Evolutionary conservation across 345 rosid species (phyloP).

Genomic region (Isatis tinctoria): DNA sequence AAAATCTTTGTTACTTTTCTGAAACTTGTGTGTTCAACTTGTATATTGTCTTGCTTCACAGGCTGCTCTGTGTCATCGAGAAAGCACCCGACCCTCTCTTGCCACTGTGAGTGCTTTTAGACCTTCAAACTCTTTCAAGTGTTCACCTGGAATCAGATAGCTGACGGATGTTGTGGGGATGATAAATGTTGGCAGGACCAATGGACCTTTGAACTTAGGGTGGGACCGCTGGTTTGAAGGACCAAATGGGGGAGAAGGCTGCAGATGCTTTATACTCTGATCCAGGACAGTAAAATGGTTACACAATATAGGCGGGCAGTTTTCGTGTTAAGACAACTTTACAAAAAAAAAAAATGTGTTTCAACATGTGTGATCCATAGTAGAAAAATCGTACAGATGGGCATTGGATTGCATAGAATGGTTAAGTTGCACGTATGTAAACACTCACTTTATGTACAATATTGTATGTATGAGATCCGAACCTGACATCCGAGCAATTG

Average conservation of each 20-base stretch:
- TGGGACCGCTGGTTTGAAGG: slow-evolving; percentile 88
- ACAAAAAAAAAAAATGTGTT: not conserved
- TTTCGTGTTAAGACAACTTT: not conserved
- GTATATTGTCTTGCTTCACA: slow-evolving; percentile 25
- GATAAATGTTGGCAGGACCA: slow-evolving; percentile 46
- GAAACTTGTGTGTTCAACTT: not conserved
- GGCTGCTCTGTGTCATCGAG: slow-evolving; percentile 42
- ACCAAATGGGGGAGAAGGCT: slow-evolving; percentile 55
- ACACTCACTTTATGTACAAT: not conserved
- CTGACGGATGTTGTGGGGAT: slow-evolving; percentile 1
- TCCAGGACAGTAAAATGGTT: not conserved
- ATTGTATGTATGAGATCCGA: slow-evolving; percentile 4
- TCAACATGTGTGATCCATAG: not conserved
- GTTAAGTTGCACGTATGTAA: slow-evolving; percentile 14
- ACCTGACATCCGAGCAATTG: slow-evolving; percentile 6
- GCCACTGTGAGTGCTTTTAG: slow-evolving; percentile 45
- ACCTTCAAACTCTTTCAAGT: not conserved
- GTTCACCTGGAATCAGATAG: not conserved
- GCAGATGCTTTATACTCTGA: slow-evolving; percentile 62
- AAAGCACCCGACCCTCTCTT: slow-evolving; percentile 55
- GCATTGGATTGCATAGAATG: slow-evolving; percentile 9
- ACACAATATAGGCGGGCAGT: not conserved
- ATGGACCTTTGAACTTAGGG: slow-evolving; percentile 46
- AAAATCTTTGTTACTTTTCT: not conserved
- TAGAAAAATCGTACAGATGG: slow-evolving; percentile 3